Evolutionary conservation across 257 asterid genomes (phyloP).

Genomic region (Coffea canephora): DNA sequence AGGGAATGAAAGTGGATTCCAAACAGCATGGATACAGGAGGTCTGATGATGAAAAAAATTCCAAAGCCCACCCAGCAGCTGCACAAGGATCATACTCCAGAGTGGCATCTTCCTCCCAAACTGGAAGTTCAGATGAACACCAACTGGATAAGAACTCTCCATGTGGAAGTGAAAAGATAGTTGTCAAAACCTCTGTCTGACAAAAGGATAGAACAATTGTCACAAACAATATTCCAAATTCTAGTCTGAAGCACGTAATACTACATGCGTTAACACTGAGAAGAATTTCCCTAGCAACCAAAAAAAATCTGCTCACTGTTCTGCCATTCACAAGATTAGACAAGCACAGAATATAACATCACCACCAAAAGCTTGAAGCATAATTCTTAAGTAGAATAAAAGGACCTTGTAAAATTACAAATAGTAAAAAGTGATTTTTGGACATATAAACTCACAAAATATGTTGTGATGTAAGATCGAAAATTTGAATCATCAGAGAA

Average conservation of each 20-base stretch:
- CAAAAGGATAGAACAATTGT: constrained; percentile 30
- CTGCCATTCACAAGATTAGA: background rate
- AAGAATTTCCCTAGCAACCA: background rate
- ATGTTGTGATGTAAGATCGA: constrained; percentile 63
- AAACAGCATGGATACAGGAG: constrained; percentile 16
- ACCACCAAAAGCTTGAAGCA: constrained; percentile 1
- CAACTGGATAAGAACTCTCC: constrained; percentile 85
- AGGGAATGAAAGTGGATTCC: constrained; percentile 32
- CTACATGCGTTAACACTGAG: constrained; percentile 4
- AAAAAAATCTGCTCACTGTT: background rate
- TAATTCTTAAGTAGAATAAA: background rate
- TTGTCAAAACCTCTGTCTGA: constrained; percentile 88
- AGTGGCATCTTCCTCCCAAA: constrained; percentile 73
- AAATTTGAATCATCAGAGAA: constrained; percentile 97
- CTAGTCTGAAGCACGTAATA: constrained; percentile 19
- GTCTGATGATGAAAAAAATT: constrained; percentile 26
- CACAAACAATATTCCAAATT: constrained; percentile 21
- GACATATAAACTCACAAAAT: constrained; percentile 60
- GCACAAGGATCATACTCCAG: constrained; percentile 65
- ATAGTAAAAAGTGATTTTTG: background rate
- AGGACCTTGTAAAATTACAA: background rate
- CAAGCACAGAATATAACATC: background rate
- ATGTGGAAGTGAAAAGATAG: constrained; percentile 65
- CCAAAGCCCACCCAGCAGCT: constrained; percentile 41
- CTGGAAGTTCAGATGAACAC: constrained; percentile 90